A percentile compares a stretch with the other conserved stretches of the same genome.
phyloP scores from a whole-genome alignment of 2,329 filamentous ascomycete species.

The Pseudogymnoascus sp. region DNA sequence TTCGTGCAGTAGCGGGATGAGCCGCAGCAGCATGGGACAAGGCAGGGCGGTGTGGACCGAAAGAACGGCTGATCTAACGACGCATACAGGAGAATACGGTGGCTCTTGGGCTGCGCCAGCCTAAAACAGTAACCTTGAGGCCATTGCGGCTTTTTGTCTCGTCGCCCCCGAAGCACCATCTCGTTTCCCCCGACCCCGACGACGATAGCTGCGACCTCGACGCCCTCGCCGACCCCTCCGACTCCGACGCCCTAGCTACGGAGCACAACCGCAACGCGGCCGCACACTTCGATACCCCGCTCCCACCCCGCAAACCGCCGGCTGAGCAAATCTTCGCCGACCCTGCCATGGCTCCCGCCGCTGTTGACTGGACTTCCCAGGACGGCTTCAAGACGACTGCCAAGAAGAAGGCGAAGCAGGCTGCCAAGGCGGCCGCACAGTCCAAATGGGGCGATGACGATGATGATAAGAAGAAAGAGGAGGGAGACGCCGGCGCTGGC shows the following conservation, averaged over 20 bases:
- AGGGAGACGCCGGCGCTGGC: constrained; percentile 10
- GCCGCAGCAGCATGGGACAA: constrained; percentile 15
- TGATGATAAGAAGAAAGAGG: constrained; percentile 32
- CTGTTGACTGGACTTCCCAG: constrained; percentile 49
- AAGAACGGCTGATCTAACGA: constrained; percentile 25
- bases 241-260: constrained; percentile 13
- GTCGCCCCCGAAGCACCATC: constrained; percentile 14
- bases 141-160: constrained; percentile 18
- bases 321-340: constrained; percentile 35
- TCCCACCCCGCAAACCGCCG: background rate
- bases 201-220: constrained; percentile 18
- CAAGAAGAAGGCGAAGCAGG: constrained; percentile 46
- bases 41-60: constrained; percentile 23
- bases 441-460: constrained; percentile 37
- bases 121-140: constrained; percentile 18
- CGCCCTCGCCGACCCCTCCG: constrained; percentile 20
- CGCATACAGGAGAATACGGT: constrained; percentile 23
- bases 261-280: background rate
- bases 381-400: constrained; percentile 47
- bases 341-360: constrained; percentile 35
- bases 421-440: constrained; percentile 33
- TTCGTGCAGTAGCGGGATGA: constrained; percentile 27
- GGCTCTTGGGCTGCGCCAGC: constrained; percentile 22
- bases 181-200: constrained; percentile 13
- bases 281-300: constrained; percentile 5